Percentiles rank a stretch among this genome's conserved stretches.
These are phyloP conservation scores for Epicoccum sorghinum DNA, from an alignment of 2,329 filamentous ascomycete genomes.

Conservation along the genomic window DNA sequence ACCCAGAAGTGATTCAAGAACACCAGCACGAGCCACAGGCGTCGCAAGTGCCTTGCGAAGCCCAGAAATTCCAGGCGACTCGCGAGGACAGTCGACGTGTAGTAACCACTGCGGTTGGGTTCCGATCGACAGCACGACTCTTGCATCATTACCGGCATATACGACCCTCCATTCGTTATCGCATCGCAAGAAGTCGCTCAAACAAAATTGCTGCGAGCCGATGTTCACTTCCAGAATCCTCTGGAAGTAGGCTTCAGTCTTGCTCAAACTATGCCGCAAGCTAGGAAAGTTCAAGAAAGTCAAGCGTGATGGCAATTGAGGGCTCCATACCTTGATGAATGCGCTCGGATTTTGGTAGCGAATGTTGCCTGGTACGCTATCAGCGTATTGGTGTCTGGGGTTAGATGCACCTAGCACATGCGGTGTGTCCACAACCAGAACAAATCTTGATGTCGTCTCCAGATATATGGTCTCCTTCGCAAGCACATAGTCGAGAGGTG, in stretches of 20 bases:
- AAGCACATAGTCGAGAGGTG: conserved; percentile 59
- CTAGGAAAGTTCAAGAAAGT: conserved; percentile 27
- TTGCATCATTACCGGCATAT: conserved; percentile 50
- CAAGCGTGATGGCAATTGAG: conserved; percentile 29
- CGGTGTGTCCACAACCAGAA: conserved; percentile 59
- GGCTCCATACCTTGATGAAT: conserved; percentile 53
- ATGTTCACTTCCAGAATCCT: conserved; percentile 18
- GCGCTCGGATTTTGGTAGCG: conserved; percentile 48
- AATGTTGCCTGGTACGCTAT: conserved; percentile 1
- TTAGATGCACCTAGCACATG: conserved; percentile 61
- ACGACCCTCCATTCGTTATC: conserved; percentile 50
- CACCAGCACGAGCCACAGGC: conserved; percentile 29
- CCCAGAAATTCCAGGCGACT: conserved; percentile 47
- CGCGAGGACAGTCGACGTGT: conserved; percentile 49
- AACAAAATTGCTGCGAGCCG: conserved; percentile 17
- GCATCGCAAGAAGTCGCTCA: conserved; percentile 25
- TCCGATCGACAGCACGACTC: conserved; percentile 51
- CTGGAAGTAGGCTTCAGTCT: conserved; percentile 10
- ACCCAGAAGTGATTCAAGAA: conserved; percentile 19
- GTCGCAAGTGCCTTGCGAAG: conserved; percentile 50
- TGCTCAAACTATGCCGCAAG: background rate
- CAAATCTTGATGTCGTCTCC: conserved; percentile 55
- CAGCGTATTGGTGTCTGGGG: conserved; percentile 56
- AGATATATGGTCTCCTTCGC: conserved; percentile 58
- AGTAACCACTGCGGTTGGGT: conserved; percentile 53